Base-by-base conservation (phyloP, 345 rosid species). In the Eucalyptus virginea region DNA sequence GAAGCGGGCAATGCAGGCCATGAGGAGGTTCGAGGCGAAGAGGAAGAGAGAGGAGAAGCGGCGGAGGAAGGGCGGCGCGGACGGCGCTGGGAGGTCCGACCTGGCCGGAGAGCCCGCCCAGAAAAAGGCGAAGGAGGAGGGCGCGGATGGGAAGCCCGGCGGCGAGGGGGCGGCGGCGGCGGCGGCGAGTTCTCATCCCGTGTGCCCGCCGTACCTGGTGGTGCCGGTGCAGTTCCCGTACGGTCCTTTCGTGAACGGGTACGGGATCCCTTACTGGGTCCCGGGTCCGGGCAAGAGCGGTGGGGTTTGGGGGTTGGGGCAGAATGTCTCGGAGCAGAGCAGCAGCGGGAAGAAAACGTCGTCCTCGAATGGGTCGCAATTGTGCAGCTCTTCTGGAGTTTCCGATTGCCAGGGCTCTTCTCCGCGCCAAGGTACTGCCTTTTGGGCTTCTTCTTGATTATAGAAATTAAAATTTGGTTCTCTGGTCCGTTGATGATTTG, bases 21-120 rank as follows among this genome's bases (percentile, higher is more conserved):
- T 89, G 67, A 86, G 92, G 87, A 91, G 94, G 87, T 93, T 91
- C 19, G 95, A 92, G 83, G 93, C 93, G 28, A 91, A 67, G 94
- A 94, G 86, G 93, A 93, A 94, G 89, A 91, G 94, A 65, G 95
- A 90, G 81, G 88, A 91, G 89, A 94, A 91, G 90, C 92, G 90
- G 86, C 90, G 91, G 88, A 92, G 86, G 90, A 89, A 42, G 60
- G 87, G 88, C 28, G 48, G 24, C 23, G 48, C 16, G 17, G 69
- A 50, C 37, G 24, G 34, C 54, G 34, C n/a, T 7, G 80, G 50
- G 81, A 87, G 80, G 34, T 54, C 77, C 34, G 80, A 62, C 85
- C 9, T 5, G 30, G 85, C 24, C 42, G 88, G 67, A n/a, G 88
- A 86, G 34, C 62, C 42, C 87, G 44, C 56, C 23, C 56, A 11